Evolutionary conservation across 2,329 filamentous ascomycete genomes (phyloP).

Genomic region (Ustulina deusta): DNA sequence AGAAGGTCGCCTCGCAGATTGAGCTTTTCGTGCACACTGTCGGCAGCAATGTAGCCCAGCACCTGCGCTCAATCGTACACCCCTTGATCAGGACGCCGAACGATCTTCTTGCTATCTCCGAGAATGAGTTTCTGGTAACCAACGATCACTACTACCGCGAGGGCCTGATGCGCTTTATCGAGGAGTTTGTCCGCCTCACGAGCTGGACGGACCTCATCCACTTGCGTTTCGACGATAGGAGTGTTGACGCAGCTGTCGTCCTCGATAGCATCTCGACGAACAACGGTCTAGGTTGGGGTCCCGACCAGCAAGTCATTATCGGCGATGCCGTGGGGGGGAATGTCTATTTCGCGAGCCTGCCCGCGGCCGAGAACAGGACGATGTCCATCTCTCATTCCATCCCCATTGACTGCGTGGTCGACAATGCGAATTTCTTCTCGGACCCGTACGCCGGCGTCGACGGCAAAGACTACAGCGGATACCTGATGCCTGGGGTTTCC

Average conservation of each 20-base stretch:
- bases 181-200: constrained; percentile 57
- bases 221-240: constrained; percentile 55
- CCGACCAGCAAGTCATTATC: constrained; percentile 57
- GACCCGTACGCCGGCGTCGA: constrained; percentile 62
- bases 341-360: constrained; percentile 57
- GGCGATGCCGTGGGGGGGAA: constrained; percentile 59
- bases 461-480: constrained; percentile 64
- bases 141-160: constrained; percentile 69
- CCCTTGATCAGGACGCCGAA: constrained; percentile 69
- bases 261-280: constrained; percentile 62
- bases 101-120: constrained; percentile 63
- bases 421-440: constrained; percentile 70
- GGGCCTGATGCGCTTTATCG: constrained; percentile 60
- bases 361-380: constrained; percentile 45
- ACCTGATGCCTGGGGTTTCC: constrained; percentile 62
- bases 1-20: constrained; percentile 63
- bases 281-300: constrained; percentile 68
- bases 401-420: constrained; percentile 59
- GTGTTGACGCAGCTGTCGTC: constrained; percentile 59
- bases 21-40: constrained; percentile 69
- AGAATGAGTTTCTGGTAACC: constrained; percentile 66
- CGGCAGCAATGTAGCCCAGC: constrained; percentile 55
- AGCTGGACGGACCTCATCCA: constrained; percentile 65
- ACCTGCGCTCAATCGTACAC: constrained; percentile 66
- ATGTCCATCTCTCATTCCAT: constrained; percentile 59